These are phyloP conservation scores for Pyrenula aspistea DNA, from an alignment of 495 filamentous ascomycete genomes.

Conservation along the genomic window DNA sequence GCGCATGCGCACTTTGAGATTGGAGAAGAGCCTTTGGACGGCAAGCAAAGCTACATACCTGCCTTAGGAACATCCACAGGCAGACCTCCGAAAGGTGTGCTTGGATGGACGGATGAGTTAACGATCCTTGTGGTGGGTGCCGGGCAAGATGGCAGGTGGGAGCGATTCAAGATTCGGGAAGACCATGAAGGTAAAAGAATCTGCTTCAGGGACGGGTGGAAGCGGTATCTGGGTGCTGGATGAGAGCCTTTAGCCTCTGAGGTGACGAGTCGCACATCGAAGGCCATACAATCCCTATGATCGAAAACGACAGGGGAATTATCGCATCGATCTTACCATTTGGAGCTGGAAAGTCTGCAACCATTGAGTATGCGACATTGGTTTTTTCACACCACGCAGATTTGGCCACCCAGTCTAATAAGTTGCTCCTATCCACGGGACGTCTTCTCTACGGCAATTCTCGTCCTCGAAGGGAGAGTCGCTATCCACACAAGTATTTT, in stretches of 20 bases:
- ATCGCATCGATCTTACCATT: too few species aligned
- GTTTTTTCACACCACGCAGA: too few species aligned
- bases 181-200: conserved; percentile 48
- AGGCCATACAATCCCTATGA: too few species aligned
- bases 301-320: too few species aligned
- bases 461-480: too few species aligned
- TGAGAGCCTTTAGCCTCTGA: conserved; percentile 10
- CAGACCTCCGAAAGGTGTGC: conserved; percentile 58
- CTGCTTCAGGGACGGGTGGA: conserved; percentile 66
- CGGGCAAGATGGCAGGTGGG: conserved; percentile 70
- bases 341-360: too few species aligned
- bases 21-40: conserved; percentile 49
- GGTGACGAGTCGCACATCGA: too few species aligned
- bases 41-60: conserved; percentile 24
- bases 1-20: conserved; percentile 64
- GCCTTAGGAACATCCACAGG: conserved; percentile 34
- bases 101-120: conserved; percentile 62
- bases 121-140: conserved; percentile 68
- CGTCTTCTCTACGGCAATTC: too few species aligned
- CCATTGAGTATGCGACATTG: too few species aligned
- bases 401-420: too few species aligned
- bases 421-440: too few species aligned
- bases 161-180: conserved; percentile 61
- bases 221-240: conserved; percentile 52
- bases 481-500: too few species aligned